phyloP scores from a whole-genome alignment of 768 basidiomycete species.

The Mycena kentingensis region DNA sequence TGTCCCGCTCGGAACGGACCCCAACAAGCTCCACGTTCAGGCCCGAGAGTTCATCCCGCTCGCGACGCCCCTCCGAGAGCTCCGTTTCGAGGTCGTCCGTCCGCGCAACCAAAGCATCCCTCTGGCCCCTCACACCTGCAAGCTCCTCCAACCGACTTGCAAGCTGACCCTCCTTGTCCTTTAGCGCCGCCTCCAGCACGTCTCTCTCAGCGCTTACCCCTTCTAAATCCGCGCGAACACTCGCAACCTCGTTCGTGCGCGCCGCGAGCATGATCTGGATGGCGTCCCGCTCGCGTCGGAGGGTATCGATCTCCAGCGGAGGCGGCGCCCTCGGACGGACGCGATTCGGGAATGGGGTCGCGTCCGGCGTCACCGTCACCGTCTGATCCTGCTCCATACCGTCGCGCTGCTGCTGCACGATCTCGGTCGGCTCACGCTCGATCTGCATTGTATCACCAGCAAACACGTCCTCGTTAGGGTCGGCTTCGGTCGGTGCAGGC shows the following conservation, averaged over 20 bases:
- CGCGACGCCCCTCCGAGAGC: too few relatives aligned
- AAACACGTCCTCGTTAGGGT: conserved; percentile 22
- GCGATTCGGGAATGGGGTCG: conserved; percentile 6
- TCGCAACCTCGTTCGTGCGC: background rate
- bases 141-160: too few relatives aligned
- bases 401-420: conserved; percentile 1
- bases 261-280: background rate
- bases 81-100: too few relatives aligned
- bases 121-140: too few relatives aligned
- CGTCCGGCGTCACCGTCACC: conserved; percentile 13
- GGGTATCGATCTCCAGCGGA: background rate
- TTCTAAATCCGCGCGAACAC: too few relatives aligned
- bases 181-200: too few relatives aligned
- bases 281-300: background rate
- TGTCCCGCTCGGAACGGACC: too few relatives aligned
- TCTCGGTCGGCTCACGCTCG: too few relatives aligned
- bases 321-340: background rate
- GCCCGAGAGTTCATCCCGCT: too few relatives aligned
- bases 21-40: too few relatives aligned
- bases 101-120: background rate
- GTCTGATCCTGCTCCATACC: background rate
- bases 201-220: too few relatives aligned
- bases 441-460: conserved; percentile 19
- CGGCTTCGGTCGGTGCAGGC: conserved; percentile 45
- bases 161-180: too few relatives aligned